A percentile compares a stretch with the other conserved stretches of the same genome.
phyloP scores from a whole-genome alignment of 352 stramenopile species.

The Pythium scleroteichum region DNA sequence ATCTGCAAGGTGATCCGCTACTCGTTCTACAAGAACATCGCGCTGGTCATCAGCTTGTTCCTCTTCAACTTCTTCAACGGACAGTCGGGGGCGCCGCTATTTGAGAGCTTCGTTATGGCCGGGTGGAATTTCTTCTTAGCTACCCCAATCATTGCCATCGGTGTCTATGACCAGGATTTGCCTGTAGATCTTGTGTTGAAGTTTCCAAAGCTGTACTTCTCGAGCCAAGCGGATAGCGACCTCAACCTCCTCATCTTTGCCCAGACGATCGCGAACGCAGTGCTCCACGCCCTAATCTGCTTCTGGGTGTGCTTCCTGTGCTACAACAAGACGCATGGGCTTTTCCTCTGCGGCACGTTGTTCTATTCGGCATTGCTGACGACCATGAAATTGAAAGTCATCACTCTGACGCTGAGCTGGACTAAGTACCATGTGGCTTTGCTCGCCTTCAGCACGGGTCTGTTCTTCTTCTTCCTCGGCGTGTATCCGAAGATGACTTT shows the following conservation, averaged over 20 bases:
- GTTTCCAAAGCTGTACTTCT: conserved; percentile 59
- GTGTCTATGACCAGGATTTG: conserved; percentile 74
- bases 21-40: conserved; percentile 99
- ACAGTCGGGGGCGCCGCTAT: conserved; percentile 83
- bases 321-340: conserved; percentile 33
- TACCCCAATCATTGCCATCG: conserved; percentile 88
- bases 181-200: conserved; percentile 41
- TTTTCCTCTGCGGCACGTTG: conserved; percentile 58
- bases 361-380: conserved; percentile 67
- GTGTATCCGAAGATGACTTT: conserved; percentile 70
- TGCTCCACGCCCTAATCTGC: conserved; percentile 55
- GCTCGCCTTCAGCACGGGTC: conserved; percentile 50
- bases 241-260: conserved; percentile 62
- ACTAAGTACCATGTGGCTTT: conserved; percentile 60
- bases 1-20: conserved; percentile 94
- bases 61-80: conserved; percentile 92
- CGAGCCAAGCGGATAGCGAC: conserved; percentile 52
- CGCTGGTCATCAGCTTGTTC: conserved; percentile 93
- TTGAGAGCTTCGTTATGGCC: conserved; percentile 80
- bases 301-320: conserved; percentile 54
- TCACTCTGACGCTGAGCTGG: conserved; percentile 60
- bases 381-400: conserved; percentile 77
- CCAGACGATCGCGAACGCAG: conserved; percentile 50
- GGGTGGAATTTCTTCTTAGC: conserved; percentile 88
- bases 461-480: conserved; percentile 70